Conservation (phyloP, 2,329 filamentous ascomycete species). For the Ascochyta viciae-villosae region DNA sequence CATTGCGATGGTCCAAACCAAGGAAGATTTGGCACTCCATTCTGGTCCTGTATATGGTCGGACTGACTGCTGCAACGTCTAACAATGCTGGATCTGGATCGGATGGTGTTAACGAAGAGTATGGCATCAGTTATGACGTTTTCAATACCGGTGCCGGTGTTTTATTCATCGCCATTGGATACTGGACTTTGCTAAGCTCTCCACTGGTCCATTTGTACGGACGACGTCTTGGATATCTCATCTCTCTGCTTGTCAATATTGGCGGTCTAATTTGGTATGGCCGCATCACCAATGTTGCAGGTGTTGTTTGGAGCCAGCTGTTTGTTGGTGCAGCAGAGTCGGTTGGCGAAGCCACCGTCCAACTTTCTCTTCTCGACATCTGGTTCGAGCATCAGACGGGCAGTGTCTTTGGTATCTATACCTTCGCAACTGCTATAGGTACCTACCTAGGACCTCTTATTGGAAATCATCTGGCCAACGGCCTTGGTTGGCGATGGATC, state of each 20-base stretch:
- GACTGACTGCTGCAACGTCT: slow-evolving; percentile 27
- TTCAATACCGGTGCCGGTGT: slow-evolving; percentile 30
- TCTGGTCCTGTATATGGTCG: slow-evolving; percentile 28
- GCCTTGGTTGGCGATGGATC: slow-evolving; percentile 28
- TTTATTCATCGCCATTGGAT: slow-evolving; percentile 27
- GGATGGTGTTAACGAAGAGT: slow-evolving; percentile 27
- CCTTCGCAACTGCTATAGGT: slow-evolving; percentile 27
- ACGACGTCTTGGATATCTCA: slow-evolving; percentile 25
- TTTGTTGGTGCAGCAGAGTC: slow-evolving; percentile 30
- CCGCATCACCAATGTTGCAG: slow-evolving; percentile 22
- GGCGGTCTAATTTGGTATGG: slow-evolving; percentile 31
- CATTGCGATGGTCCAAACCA: slow-evolving; percentile 58
- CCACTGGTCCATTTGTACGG: slow-evolving; percentile 29
- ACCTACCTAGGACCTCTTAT: slow-evolving; percentile 27
- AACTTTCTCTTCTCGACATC: slow-evolving; percentile 24
- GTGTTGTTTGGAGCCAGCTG: slow-evolving; percentile 29
- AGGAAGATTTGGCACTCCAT: slow-evolving; percentile 50
- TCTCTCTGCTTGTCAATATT: slow-evolving; percentile 27
- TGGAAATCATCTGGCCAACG: slow-evolving; percentile 22
- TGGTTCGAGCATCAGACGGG: slow-evolving; percentile 31
- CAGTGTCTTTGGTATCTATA: slow-evolving; percentile 27
- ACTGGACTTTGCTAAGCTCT: slow-evolving; percentile 27
- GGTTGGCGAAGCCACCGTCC: slow-evolving; percentile 26
- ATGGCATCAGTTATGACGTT: slow-evolving; percentile 29
- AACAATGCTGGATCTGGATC: slow-evolving; percentile 30